A percentile compares a stretch with the other conserved stretches of the same genome.
phyloP scores from a whole-genome alignment of 441 rosid species.

The Gossypium trilobum region DNA sequence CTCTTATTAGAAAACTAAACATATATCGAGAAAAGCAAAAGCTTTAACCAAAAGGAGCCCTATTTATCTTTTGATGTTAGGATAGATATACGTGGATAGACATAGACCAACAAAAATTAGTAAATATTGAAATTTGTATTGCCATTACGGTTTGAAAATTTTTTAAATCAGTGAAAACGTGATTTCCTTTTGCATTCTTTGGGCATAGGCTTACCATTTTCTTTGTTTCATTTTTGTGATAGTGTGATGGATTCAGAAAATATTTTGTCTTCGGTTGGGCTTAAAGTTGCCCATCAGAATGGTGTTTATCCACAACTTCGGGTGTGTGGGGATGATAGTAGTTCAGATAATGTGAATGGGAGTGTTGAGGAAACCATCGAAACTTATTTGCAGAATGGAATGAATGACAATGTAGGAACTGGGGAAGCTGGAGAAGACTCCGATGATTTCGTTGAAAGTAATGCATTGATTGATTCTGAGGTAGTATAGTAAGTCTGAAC shows the following conservation, averaged over 20 bases:
- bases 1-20: background rate
- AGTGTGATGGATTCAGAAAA: constrained; percentile 61
- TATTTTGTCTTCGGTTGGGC: constrained; percentile 30
- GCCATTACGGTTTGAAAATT: background rate
- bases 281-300: constrained; percentile 42
- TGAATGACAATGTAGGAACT: background rate
- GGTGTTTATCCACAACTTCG: constrained; percentile 28
- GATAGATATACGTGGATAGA: background rate
- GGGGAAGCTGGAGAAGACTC: background rate
- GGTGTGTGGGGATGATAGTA: background rate
- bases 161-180: background rate
- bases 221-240: constrained; percentile 11
- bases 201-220: constrained; percentile 5
- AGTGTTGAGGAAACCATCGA: background rate
- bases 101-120: background rate
- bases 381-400: background rate
- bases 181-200: background rate
- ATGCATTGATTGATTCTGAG: constrained; percentile 1
- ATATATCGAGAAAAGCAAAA: background rate
- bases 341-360: background rate
- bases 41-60: background rate
- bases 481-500: background rate
- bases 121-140: background rate
- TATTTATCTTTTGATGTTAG: background rate
- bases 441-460: background rate